Conservation (phyloP, 192 early-diverging fungal species). For the Podila epicladia region DNA sequence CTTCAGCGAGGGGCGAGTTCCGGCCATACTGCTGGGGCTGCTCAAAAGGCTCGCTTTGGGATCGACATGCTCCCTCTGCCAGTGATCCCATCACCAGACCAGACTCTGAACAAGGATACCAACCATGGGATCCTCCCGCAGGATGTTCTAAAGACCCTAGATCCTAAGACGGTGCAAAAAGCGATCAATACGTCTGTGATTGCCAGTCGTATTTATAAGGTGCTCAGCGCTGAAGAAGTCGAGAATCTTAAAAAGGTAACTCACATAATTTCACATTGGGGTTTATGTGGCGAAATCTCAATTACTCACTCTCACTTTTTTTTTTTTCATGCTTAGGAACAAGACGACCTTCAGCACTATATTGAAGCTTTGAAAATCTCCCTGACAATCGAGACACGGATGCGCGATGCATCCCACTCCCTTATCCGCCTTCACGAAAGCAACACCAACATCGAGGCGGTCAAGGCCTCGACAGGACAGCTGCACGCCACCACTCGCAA, state of each 20-base stretch:
- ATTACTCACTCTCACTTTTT: too few relatives aligned
- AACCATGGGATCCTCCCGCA: conserved; percentile 39
- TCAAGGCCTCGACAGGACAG: conserved; percentile 52
- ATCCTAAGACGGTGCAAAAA: conserved; percentile 32
- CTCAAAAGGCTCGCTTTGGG: conserved; percentile 22
- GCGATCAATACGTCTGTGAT: conserved; percentile 53
- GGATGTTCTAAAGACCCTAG: conserved; percentile 33
- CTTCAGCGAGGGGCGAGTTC: background rate
- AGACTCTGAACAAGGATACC: conserved; percentile 15
- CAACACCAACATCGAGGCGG: conserved; percentile 51
- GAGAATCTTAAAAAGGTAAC: conserved; percentile 60
- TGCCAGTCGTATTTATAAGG: conserved; percentile 57
- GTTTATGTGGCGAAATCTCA: too few relatives aligned
- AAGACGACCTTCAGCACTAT: conserved; percentile 50
- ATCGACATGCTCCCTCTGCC: conserved; percentile 37
- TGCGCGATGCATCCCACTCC: conserved; percentile 60
- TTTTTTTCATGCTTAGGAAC: conserved; percentile 40
- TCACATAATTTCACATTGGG: too few relatives aligned
- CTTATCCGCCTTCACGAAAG: conserved; percentile 53
- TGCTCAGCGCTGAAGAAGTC: conserved; percentile 58
- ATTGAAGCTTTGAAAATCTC: conserved; percentile 39
- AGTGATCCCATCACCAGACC: conserved; percentile 40
- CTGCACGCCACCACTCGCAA: conserved; percentile 56
- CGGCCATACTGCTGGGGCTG: background rate
- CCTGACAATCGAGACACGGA: conserved; percentile 59